Evolutionary conservation across 345 rosid genomes (phyloP).

Genomic region (Anastatica hierochuntica): DNA sequence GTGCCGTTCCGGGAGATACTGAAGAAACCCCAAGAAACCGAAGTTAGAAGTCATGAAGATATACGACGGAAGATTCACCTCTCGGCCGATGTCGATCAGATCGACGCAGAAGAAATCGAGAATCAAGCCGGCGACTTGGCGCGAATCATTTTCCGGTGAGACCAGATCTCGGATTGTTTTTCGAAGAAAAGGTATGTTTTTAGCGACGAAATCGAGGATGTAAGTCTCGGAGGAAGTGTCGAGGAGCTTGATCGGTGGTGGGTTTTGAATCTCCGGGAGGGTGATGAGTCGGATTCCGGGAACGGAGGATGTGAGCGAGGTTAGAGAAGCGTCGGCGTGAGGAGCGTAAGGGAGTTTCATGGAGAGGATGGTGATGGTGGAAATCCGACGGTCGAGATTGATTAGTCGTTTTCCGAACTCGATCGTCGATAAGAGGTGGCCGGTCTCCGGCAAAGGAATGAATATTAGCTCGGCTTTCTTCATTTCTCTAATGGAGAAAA

Average conservation of each 20-base stretch:
- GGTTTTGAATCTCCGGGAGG: constrained; percentile 21
- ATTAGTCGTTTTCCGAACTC: constrained; percentile 42
- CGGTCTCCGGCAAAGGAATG: constrained; percentile 26
- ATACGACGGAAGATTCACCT: constrained; percentile 41
- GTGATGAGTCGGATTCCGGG: constrained; percentile 18
- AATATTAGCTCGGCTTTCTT: constrained; percentile 18
- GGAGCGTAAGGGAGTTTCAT: constrained; percentile 28
- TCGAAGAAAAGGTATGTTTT: constrained; percentile 4
- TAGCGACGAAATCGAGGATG: constrained; percentile 15
- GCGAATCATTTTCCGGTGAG: too few relatives aligned
- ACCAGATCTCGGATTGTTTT: constrained; percentile 11
- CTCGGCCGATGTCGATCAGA: constrained; percentile 39
- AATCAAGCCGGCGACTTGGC: too few relatives aligned
- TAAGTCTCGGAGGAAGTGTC: constrained; percentile 28
- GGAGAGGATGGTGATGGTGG: constrained; percentile 21
- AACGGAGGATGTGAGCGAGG: constrained; percentile 12
- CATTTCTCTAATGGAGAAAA: not conserved
- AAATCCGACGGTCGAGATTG: constrained; percentile 17
- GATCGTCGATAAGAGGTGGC: constrained; percentile 40
- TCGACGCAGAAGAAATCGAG: constrained; percentile 42
- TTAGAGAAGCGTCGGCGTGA: constrained; percentile 22
- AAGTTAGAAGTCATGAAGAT: constrained; percentile 41
- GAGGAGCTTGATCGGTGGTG: constrained; percentile 23
- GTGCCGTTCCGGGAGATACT: too few relatives aligned
- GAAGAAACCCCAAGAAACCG: constrained; percentile 27